Evolutionary conservation across 306 rosid species (phyloP).

Genomic region (Crataegus laevigata): DNA sequence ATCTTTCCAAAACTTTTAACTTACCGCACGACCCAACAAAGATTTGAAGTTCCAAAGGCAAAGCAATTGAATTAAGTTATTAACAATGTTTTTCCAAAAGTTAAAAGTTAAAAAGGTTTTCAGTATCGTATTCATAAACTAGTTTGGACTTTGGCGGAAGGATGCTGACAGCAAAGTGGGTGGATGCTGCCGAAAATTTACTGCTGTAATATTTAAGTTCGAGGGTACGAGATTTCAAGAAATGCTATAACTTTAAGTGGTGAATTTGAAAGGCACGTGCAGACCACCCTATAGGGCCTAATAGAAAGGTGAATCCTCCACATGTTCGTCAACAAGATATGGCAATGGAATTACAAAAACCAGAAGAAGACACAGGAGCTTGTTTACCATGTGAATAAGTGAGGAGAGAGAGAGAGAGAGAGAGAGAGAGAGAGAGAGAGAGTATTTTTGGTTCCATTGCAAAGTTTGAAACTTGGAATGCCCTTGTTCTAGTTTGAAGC

Average conservation of each 20-base stretch:
- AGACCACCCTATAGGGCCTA: constrained; percentile 61
- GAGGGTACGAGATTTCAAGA: neutral
- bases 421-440: constrained; percentile 1
- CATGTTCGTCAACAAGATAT: constrained; percentile 74
- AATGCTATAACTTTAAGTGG: neutral
- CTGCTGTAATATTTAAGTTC: neutral
- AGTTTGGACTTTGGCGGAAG: constrained; percentile 12
- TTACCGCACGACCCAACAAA: constrained; percentile 3
- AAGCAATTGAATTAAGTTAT: neutral
- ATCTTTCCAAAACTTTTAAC: neutral
- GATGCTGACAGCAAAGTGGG: constrained; percentile 37
- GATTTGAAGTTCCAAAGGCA: neutral
- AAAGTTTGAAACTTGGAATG: constrained; percentile 41
- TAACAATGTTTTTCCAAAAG: neutral
- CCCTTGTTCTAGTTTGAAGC: constrained; percentile 30
- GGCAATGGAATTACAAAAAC: constrained; percentile 30
- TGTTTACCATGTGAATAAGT: constrained; percentile 62
- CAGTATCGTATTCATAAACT: constrained; percentile 2
- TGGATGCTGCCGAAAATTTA: constrained; percentile 25
- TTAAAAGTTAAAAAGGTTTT: constrained; percentile 20
- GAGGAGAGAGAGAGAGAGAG: constrained; percentile 22
- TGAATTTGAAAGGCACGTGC: constrained; percentile 53
- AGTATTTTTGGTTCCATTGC: constrained; percentile 21
- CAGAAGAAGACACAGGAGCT: constrained; percentile 57
- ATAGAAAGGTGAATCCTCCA: constrained; percentile 46